phyloP scores from a whole-genome alignment of 352 stramenopile genomes.

The Phytophthora vignae region DNA sequence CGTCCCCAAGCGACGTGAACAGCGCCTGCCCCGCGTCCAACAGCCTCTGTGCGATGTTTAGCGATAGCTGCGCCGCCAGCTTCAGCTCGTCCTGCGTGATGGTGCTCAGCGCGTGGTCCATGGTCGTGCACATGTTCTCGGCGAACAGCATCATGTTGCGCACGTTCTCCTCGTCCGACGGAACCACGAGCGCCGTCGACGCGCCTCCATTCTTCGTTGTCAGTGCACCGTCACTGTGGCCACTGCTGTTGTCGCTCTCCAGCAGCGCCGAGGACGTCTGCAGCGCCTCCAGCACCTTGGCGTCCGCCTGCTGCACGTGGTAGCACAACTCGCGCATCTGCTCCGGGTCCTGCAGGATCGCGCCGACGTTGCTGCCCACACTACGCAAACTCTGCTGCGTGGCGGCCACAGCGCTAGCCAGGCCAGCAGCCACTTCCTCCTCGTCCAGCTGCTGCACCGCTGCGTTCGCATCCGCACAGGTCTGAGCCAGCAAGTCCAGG shows the following conservation, averaged over 20 bases:
- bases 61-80: slow-evolving; percentile 72
- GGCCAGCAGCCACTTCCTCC: slow-evolving; percentile 59
- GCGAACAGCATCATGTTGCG: slow-evolving; percentile 78
- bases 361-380: slow-evolving; percentile 58
- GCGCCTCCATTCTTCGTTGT: neutral
- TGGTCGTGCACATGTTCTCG: slow-evolving; percentile 77
- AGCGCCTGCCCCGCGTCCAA: slow-evolving; percentile 72
- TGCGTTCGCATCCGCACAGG: slow-evolving; percentile 68
- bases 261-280: slow-evolving; percentile 33
- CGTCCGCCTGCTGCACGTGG: slow-evolving; percentile 58
- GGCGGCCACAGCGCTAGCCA: slow-evolving; percentile 62
- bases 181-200: slow-evolving; percentile 25
- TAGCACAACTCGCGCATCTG: slow-evolving; percentile 68
- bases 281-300: slow-evolving; percentile 56
- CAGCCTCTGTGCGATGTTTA: slow-evolving; percentile 78
- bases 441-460: slow-evolving; percentile 57
- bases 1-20: slow-evolving; percentile 77
- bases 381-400: slow-evolving; percentile 75
- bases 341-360: slow-evolving; percentile 69
- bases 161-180: slow-evolving; percentile 71
- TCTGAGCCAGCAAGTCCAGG: slow-evolving; percentile 71
- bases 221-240: slow-evolving; percentile 13
- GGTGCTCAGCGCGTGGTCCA: slow-evolving; percentile 77
- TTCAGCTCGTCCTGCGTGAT: slow-evolving; percentile 79
- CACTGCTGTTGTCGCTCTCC: slow-evolving; percentile 22